Evolutionary conservation across 1,139 yeast species (phyloP).

Genomic region (Hemisphaericaspora lyxosophila): DNA sequence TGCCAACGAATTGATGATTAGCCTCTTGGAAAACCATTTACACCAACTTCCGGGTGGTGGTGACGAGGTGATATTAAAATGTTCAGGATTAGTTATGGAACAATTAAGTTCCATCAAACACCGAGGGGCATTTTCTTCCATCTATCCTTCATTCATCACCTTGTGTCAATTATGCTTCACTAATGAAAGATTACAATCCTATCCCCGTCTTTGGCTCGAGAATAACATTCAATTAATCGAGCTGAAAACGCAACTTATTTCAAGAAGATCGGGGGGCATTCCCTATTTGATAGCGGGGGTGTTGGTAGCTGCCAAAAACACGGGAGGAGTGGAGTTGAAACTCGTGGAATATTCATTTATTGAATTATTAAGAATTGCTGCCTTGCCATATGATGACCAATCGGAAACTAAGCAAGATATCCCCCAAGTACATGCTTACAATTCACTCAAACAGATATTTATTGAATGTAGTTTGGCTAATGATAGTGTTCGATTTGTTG

Average conservation of each 20-base stretch:
- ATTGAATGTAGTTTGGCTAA: slow-evolving; percentile 63
- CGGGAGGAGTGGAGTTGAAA: slow-evolving; percentile 15
- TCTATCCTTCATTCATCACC: slow-evolving; percentile 72
- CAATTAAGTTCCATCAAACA: slow-evolving; percentile 79
- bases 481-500: slow-evolving; percentile 52
- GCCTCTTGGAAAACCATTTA: slow-evolving; percentile 7
- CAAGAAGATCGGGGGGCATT: slow-evolving; percentile 89
- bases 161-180: slow-evolving; percentile 55
- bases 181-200: slow-evolving; percentile 26
- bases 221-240: slow-evolving; percentile 53
- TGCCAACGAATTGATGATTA: slow-evolving; percentile 51
- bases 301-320: slow-evolving; percentile 55
- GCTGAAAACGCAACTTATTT: slow-evolving; percentile 63
- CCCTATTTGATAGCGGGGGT: slow-evolving; percentile 78
- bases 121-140: slow-evolving; percentile 87
- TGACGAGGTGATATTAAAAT: slow-evolving; percentile 25
- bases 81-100: slow-evolving; percentile 48
- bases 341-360: slow-evolving; percentile 51
- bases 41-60: too few species aligned
- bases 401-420: slow-evolving; percentile 59
- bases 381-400: slow-evolving; percentile 44
- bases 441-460: slow-evolving; percentile 74
- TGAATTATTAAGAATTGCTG: slow-evolving; percentile 53
- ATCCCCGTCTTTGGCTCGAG: slow-evolving; percentile 56
- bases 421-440: slow-evolving; percentile 93